Conservation (phyloP, 73 alveolate species). For the Uronychia setigera region DNA sequence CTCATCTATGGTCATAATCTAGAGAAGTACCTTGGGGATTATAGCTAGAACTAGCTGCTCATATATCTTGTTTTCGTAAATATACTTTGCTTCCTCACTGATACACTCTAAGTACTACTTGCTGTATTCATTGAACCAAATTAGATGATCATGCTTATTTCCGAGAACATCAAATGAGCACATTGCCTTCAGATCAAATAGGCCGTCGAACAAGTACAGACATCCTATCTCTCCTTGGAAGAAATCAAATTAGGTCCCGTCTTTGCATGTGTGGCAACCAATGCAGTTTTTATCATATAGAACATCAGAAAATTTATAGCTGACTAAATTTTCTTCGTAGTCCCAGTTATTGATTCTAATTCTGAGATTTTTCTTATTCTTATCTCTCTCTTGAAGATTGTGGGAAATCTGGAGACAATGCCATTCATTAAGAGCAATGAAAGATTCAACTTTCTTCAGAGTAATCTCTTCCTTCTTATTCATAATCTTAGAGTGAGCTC, state of each 20-base stretch:
- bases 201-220: not conserved
- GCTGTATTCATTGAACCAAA: not conserved
- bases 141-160: not conserved
- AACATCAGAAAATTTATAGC: not conserved
- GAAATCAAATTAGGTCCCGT: not conserved
- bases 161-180: not conserved
- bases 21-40: not conserved
- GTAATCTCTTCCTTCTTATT: not conserved
- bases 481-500: not conserved
- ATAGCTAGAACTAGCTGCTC: not conserved
- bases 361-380: not conserved
- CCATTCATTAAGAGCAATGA: not conserved
- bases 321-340: not conserved
- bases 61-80: not conserved
- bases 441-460: not conserved
- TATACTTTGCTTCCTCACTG: not conserved
- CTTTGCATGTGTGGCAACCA: not conserved
- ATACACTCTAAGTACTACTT: not conserved
- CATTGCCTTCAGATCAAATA: not conserved
- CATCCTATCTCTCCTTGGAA: not conserved
- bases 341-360: not conserved
- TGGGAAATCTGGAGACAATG: not conserved
- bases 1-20: not conserved
- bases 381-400: not conserved
- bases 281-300: not conserved